Percentiles rank a stretch among this genome's conserved stretches.
phyloP scores from a whole-genome alignment of 345 rosid genomes.

The Lenwebbia sp. region DNA sequence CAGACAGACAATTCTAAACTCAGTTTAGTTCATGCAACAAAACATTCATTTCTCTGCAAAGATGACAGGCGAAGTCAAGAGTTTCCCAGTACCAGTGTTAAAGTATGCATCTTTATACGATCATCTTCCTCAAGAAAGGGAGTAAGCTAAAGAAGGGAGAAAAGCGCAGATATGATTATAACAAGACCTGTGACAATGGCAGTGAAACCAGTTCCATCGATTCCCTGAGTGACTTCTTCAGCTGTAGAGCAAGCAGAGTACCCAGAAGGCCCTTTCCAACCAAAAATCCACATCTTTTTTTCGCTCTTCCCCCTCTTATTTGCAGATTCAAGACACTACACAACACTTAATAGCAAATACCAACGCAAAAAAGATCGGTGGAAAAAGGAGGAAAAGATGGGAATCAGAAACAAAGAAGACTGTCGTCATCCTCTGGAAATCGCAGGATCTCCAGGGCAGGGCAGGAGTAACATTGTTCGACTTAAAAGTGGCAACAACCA shows the following conservation, averaged over 20 bases:
- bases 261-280: conserved; percentile 29
- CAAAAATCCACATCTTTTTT: conserved; percentile 13
- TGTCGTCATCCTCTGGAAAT: not conserved
- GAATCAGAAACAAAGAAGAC: not conserved
- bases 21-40: not conserved
- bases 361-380: not conserved
- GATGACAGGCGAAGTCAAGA: not conserved
- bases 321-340: not conserved
- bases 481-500: not conserved
- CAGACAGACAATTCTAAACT: not conserved
- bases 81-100: not conserved
- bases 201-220: conserved; percentile 42
- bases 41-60: not conserved
- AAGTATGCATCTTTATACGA: not conserved
- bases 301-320: not conserved
- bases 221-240: conserved; percentile 32
- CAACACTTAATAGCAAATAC: not conserved
- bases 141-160: not conserved
- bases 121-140: not conserved
- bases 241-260: conserved; percentile 32
- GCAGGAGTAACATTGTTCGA: not conserved
- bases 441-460: not conserved
- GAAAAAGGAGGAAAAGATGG: not conserved
- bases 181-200: conserved; percentile 35
- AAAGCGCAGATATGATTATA: not conserved